Conservation (phyloP, 106 monocot species). For the Apostasia shenzhenica region DNA sequence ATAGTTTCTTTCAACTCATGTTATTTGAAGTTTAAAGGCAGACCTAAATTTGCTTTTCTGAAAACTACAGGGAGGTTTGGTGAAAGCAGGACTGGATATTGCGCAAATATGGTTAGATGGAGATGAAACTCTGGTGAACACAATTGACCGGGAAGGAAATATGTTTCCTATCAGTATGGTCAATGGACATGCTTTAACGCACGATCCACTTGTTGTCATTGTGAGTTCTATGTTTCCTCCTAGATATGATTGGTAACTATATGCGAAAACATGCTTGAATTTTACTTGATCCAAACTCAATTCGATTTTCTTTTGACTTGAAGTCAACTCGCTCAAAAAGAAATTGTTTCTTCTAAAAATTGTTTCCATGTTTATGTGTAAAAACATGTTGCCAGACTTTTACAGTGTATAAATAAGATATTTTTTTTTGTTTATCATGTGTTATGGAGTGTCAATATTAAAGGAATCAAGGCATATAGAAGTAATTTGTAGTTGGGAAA, state of each 20-base stretch:
- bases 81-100: conserved; percentile 93
- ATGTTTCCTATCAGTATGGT: conserved; percentile 76
- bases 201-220: conserved; percentile 92
- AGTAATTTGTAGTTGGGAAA: too few species aligned
- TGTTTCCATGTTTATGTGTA: not conserved
- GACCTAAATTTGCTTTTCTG: not conserved
- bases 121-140: conserved; percentile 87
- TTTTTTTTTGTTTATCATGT: too few species aligned
- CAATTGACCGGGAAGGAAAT: conserved; percentile 85
- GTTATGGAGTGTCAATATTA: too few species aligned
- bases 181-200: conserved; percentile 84
- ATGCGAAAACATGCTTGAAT: not conserved
- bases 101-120: conserved; percentile 98
- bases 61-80: conserved; percentile 68
- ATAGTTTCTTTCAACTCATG: not conserved
- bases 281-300: not conserved
- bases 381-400: too few species aligned
- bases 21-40: not conserved
- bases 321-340: too few species aligned
- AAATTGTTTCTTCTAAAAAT: not conserved
- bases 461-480: too few species aligned
- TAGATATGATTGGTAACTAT: not conserved
- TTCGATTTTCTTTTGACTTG: too few species aligned
- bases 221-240: conserved; percentile 30
- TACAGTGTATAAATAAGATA: too few species aligned